Conservation (phyloP, 2,329 filamentous ascomycete genomes). For the Aspergillus floridensis region DNA sequence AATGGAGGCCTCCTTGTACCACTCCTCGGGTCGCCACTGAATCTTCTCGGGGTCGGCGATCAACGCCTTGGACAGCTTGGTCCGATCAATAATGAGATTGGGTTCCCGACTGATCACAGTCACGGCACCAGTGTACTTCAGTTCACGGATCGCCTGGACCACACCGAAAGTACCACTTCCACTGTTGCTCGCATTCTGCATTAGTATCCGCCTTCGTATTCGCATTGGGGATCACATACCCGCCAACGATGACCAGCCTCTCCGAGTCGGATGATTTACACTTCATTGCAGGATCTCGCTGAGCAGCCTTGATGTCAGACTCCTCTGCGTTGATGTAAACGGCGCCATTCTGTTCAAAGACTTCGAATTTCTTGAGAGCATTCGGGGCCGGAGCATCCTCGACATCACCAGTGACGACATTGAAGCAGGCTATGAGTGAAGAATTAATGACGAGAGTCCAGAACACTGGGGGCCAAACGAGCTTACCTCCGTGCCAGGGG, state of each 20-base stretch:
- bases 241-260: conserved; percentile 79
- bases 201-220: not conserved
- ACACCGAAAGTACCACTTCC: conserved; percentile 81
- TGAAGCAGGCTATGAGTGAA: conserved; percentile 76
- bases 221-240: conserved; percentile 39
- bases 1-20: conserved; percentile 66
- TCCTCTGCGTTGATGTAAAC: conserved; percentile 84
- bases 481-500: conserved; percentile 88
- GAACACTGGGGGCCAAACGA: conserved; percentile 12
- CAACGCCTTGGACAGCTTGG: conserved; percentile 92
- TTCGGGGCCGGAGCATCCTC: conserved; percentile 93
- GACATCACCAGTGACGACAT: conserved; percentile 81
- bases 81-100: conserved; percentile 84
- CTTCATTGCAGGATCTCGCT: conserved; percentile 70
- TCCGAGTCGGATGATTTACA: conserved; percentile 58
- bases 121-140: conserved; percentile 75
- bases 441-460: not conserved
- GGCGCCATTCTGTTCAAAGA: conserved; percentile 75
- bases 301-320: conserved; percentile 70
- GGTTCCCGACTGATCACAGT: conserved; percentile 83
- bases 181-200: conserved; percentile 37
- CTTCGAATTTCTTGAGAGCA: conserved; percentile 75
- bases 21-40: conserved; percentile 71
- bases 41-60: conserved; percentile 77
- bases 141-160: conserved; percentile 76